A percentile compares a stretch with the other conserved stretches of the same genome.
These are phyloP conservation scores for Stagonosporopsis chrysanthemi DNA, from an alignment of 2,329 filamentous ascomycete species.

Conservation along the genomic window DNA sequence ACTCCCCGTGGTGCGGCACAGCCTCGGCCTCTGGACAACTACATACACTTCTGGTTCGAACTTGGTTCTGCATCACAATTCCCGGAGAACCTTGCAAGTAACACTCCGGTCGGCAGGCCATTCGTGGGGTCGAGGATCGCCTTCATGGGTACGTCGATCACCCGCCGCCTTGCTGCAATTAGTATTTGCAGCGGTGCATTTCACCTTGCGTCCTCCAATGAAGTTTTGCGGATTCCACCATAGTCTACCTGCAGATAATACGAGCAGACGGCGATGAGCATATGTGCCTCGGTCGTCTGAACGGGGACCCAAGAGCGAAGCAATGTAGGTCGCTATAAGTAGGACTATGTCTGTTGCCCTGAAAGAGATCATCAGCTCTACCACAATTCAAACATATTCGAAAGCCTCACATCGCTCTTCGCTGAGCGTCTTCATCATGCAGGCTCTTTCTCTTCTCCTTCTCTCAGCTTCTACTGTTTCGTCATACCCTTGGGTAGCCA, in stretches of 20 bases:
- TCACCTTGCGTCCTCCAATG: conserved; percentile 10
- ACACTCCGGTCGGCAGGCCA: neutral
- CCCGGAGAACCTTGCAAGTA: neutral
- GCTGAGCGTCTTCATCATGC: conserved; percentile 22
- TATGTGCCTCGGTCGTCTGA: conserved; percentile 14
- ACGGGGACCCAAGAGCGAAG: conserved; percentile 11
- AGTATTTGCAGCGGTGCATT: neutral
- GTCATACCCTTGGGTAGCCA: conserved; percentile 32
- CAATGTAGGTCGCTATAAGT: conserved; percentile 11
- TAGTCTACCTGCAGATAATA: neutral
- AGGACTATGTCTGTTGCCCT: neutral
- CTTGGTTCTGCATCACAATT: neutral
- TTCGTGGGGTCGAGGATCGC: conserved; percentile 10
- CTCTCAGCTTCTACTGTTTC: conserved; percentile 25
- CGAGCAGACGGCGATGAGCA: neutral
- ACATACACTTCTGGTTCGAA: conserved; percentile 1
- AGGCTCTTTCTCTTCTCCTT: conserved; percentile 25
- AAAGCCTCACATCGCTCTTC: neutral
- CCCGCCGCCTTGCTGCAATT: conserved; percentile 4
- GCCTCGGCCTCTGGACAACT: conserved; percentile 5
- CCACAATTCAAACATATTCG: neutral
- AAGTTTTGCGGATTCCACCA: conserved; percentile 4
- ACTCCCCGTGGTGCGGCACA: conserved; percentile 8
- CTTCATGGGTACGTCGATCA: conserved; percentile 15
- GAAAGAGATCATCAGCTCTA: neutral